Evolutionary conservation across 441 rosid genomes (phyloP).

Genomic region (Mallotus repandus): DNA sequence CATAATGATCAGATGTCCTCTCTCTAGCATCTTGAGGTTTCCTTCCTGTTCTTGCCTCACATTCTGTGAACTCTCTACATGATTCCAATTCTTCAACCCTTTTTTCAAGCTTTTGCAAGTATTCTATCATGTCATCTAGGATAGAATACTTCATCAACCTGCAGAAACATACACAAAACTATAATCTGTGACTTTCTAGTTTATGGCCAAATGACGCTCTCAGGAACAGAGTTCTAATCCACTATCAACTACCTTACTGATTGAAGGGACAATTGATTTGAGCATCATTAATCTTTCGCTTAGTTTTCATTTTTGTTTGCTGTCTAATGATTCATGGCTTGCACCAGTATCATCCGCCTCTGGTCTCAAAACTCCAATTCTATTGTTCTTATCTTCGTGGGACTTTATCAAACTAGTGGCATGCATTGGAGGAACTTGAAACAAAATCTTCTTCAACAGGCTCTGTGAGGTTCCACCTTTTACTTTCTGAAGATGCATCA

Average conservation of each 20-base stretch:
- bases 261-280: slow-evolving; percentile 67
- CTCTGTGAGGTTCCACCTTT: slow-evolving; percentile 41
- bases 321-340: slow-evolving; percentile 46
- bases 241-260: slow-evolving; percentile 54
- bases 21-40: slow-evolving; percentile 53
- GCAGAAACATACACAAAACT: slow-evolving; percentile 25
- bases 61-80: slow-evolving; percentile 36
- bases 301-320: slow-evolving; percentile 52
- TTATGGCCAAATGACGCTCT: background rate
- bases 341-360: slow-evolving; percentile 53
- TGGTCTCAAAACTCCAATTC: slow-evolving; percentile 38
- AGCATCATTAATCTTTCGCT: slow-evolving; percentile 54
- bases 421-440: slow-evolving; percentile 69
- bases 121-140: slow-evolving; percentile 71
- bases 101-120: slow-evolving; percentile 65
- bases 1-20: slow-evolving; percentile 62
- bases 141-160: slow-evolving; percentile 78
- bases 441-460: slow-evolving; percentile 65
- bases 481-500: slow-evolving; percentile 22
- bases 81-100: slow-evolving; percentile 65
- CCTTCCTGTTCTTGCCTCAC: slow-evolving; percentile 40
- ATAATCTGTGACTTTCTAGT: background rate
- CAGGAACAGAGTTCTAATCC: background rate
- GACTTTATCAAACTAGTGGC: slow-evolving; percentile 35
- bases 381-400: slow-evolving; percentile 32